These are phyloP conservation scores for Trebouxia gelatinosa DNA, from an alignment of 163 green algal species.

Conservation along the genomic window DNA sequence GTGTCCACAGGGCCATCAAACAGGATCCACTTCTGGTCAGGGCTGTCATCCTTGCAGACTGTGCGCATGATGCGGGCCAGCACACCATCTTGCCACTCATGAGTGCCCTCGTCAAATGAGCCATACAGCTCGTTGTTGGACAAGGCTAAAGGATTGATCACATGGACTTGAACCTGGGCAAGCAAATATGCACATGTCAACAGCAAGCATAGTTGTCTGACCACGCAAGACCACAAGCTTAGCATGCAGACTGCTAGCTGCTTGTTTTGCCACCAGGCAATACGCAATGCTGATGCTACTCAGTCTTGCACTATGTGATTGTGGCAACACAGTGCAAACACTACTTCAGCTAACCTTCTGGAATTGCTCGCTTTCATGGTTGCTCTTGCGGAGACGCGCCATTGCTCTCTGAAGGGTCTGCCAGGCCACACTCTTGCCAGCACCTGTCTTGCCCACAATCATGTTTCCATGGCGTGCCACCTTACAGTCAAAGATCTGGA, in stretches of 20 bases:
- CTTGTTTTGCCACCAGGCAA: too few species aligned
- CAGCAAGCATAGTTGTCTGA: too few species aligned
- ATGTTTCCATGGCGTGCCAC: slow-evolving; percentile 89
- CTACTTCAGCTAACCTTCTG: slow-evolving; percentile 1
- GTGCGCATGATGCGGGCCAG: slow-evolving; percentile 81
- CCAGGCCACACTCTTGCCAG: slow-evolving; percentile 80
- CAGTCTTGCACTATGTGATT: too few species aligned
- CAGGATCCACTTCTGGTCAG: slow-evolving; percentile 82
- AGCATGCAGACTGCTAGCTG: too few species aligned
- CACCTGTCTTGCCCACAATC: slow-evolving; percentile 84
- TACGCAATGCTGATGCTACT: too few species aligned
- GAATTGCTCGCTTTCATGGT: slow-evolving; percentile 65
- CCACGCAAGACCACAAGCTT: too few species aligned
- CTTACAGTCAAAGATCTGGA: slow-evolving; percentile 91
- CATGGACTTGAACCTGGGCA: slow-evolving; percentile 73
- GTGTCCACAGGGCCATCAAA: slow-evolving; percentile 91
- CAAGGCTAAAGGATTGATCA: slow-evolving; percentile 85
- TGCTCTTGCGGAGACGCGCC: slow-evolving; percentile 62
- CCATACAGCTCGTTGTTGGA: slow-evolving; percentile 89
- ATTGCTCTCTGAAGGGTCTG: slow-evolving; percentile 70
- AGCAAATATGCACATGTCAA: too few species aligned
- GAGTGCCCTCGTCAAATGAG: slow-evolving; percentile 72
- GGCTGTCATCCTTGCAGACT: slow-evolving; percentile 68
- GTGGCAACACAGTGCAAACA: background rate
- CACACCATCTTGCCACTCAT: slow-evolving; percentile 86